phyloP scores from a whole-genome alignment of 768 basidiomycete species.

The Exidia glandulosa region DNA sequence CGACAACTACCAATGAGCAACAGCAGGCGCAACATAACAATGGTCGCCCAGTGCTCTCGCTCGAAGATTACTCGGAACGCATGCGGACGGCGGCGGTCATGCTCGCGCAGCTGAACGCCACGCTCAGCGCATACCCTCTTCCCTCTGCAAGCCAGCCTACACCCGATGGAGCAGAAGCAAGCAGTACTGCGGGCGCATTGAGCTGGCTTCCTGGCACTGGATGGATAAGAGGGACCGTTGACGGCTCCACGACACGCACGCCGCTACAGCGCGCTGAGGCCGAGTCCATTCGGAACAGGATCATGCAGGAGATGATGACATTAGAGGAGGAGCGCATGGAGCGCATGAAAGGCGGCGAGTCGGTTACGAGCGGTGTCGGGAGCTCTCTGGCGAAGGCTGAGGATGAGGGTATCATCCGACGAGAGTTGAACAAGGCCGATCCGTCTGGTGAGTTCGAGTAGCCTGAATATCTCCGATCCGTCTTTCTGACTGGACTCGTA shows the following conservation, averaged over 20 bases:
- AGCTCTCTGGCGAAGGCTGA: conserved; percentile 55
- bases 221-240: conserved; percentile 29
- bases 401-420: conserved; percentile 87
- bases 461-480: conserved; percentile 11
- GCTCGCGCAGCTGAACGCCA: conserved; percentile 92
- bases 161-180: conserved; percentile 6
- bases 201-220: conserved; percentile 47
- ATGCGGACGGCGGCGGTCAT: conserved; percentile 98
- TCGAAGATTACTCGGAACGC: conserved; percentile 96
- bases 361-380: conserved; percentile 16
- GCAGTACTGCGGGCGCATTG: conserved; percentile 9
- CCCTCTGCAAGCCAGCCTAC: conserved; percentile 5
- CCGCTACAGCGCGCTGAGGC: conserved; percentile 62
- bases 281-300: conserved; percentile 80
- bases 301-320: conserved; percentile 98
- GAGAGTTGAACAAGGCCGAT: conserved; percentile 89
- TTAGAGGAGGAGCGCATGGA: conserved; percentile 95
- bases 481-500: not conserved
- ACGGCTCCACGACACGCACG: conserved; percentile 12
- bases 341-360: conserved; percentile 48
- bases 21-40: conserved; percentile 1
- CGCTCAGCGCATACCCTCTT: conserved; percentile 29
- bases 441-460: conserved; percentile 54
- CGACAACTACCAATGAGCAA: not conserved
- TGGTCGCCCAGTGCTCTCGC: conserved; percentile 40